Evolutionary conservation across 2,329 filamentous ascomycete genomes (phyloP), one percentile per base, ranked within the genome.

Genomic region (Pseudocercospora crystallina): DNA sequence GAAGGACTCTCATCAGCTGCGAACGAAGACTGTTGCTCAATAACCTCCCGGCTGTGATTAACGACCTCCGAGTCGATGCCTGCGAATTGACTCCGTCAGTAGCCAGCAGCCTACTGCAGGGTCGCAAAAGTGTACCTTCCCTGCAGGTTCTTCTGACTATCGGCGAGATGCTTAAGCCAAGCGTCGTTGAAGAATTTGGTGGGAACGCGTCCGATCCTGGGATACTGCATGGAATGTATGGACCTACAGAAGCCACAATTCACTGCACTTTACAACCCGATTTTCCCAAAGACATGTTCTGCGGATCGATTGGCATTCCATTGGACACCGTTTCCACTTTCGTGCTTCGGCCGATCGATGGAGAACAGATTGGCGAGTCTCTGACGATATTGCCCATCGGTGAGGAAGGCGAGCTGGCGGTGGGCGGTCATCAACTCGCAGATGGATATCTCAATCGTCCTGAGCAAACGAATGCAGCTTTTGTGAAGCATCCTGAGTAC

Each of bases 141-240:
- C 69, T 96, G 33, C 83, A 79, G 45, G 71, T 91, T 0, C 76
- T 96, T 0, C 72, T 96, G 17, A 96, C 90, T 0, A 96, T 96
- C 59, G 91, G 91, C 5, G 91, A 96, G 69, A 96, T 95, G 90
- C 79, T 96, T 32, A 95, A 87, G 3, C 76, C 79, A 36, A 80
- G 82, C 8, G 85, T 96, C 2, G 78, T 96, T 15, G 73, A 81
- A 32, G 89, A 95, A 64, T 96, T 94, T 74, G 90, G 89, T 5
- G 82, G 82, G 2, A 72, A 75, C 8, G 63, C 69, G 0, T 65
- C 64, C 0, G 71, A 70, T 7, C 66, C 74, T 2, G 85, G 87
- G 59, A 84, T 95, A 37, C 76, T 96, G 1, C 91, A 89, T 80
- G 91, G 85, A 31, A 95, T 96, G 90, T 96, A 96, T 65, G 91